Base-by-base conservation (phyloP, 805 yeast species). In the Helenozyma rhizophorensis region DNA sequence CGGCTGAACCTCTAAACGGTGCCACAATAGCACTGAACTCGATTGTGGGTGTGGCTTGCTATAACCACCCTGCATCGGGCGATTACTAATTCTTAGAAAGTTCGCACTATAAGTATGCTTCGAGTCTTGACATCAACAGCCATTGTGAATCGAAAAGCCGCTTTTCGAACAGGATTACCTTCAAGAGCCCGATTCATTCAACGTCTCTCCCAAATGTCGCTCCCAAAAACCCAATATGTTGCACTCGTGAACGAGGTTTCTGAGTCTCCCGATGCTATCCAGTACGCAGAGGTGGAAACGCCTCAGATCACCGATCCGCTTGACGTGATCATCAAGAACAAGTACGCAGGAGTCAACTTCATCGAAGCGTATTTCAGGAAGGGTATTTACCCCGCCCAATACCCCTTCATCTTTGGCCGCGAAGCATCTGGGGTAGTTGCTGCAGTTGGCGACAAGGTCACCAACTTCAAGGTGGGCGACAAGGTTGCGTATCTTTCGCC, bases 361-460 rank as follows among this genome's bases (percentile, higher is more conserved):
- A 82, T 87, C 43, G 97, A 89, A 50, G 67, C 78, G 4, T 89
- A 88, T 60, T 85, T 83, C 65, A 74, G 96, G 51, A 72, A 63
- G 31, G 96, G 96, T 4, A 49, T 82, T 4, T 89, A 89, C 51
- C 83, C 85, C 6, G 50, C 60, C 18, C 53, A 60, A 29, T 41
- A 50, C 21, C 97, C 97, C 0, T 70, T 65, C 41, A 60, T 75
- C 17, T 63, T 83, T 21, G 96, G 96, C 16, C 68, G 87, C 39
- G 86, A 79, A 48, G 90, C 86, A 2, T 58, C 77, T 14, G 95
- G 95, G 24, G 72, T 57, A 12, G 74, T 87, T 28, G 87, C 70
- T 22, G 74, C 78, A 4, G 72, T 73, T 14, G 95, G 95, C 18
- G 48, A 58, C 1, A 56, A 68, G 1, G 90, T 83, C 23, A 59